These are phyloP conservation scores for Xanthoconium purpureum DNA, from an alignment of 768 basidiomycete genomes.

Conservation along the genomic window DNA sequence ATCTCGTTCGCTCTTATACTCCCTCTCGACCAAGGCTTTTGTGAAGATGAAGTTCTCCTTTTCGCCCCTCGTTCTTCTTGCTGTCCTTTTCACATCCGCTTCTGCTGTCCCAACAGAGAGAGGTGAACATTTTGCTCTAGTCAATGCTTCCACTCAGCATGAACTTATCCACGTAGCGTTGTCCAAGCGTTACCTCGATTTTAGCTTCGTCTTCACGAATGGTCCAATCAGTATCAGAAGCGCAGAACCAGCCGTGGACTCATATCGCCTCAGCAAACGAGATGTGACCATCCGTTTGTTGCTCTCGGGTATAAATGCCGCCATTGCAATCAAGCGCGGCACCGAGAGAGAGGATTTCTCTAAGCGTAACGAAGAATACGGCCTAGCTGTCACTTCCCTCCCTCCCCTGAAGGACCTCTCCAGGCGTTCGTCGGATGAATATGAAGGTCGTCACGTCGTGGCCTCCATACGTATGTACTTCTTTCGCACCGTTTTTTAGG, in stretches of 20 bases:
- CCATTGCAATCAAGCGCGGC: background rate
- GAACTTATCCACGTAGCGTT: background rate
- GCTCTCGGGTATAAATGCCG: background rate
- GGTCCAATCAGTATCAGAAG: background rate
- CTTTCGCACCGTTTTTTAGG: background rate
- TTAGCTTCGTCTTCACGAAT: background rate
- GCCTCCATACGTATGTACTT: slow-evolving; percentile 1
- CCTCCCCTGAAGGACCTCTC: too few relatives aligned
- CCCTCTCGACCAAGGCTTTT: background rate
- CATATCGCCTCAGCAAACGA: background rate
- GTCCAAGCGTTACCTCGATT: background rate
- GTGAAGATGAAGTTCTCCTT: background rate
- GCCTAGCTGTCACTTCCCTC: too few relatives aligned
- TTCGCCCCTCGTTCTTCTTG: background rate
- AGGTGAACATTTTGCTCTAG: background rate
- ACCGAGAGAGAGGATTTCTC: background rate
- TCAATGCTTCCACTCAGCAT: background rate
- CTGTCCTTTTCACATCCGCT: background rate
- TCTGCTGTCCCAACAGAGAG: background rate
- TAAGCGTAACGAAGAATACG: background rate
- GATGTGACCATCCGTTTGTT: background rate
- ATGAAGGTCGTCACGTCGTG: background rate
- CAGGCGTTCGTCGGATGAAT: too few relatives aligned
- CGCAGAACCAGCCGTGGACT: background rate
- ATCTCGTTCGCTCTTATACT: background rate